Evolutionary conservation across 495 filamentous ascomycete species (phyloP).

Genomic region (Neurospora sp.): DNA sequence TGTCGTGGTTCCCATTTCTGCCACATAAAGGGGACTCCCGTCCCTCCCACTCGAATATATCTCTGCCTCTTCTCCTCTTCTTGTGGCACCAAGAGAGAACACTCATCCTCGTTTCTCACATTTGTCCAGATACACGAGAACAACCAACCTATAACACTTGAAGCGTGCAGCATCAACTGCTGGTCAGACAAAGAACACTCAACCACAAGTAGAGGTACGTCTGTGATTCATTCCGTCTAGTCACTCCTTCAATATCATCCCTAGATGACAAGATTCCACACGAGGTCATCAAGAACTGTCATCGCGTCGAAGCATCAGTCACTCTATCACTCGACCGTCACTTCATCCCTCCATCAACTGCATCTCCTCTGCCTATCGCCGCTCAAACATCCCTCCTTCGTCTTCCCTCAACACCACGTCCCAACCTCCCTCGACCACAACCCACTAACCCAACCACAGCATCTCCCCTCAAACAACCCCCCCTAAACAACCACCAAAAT

Average conservation of each 20-base stretch:
- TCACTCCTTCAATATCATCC: background rate
- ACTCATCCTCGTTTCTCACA: background rate
- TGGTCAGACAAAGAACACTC: background rate
- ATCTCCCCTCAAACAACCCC: background rate
- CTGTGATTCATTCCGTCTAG: background rate
- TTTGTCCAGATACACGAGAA: background rate
- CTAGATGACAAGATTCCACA: background rate
- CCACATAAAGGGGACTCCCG: slow-evolving; percentile 14
- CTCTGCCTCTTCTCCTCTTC: slow-evolving; percentile 5
- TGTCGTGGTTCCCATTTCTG: background rate
- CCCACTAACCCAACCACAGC: background rate
- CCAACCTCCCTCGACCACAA: background rate
- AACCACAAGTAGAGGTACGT: background rate
- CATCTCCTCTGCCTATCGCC: background rate
- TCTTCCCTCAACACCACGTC: background rate
- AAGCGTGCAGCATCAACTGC: background rate
- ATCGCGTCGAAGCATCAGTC: background rate
- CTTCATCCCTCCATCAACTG: background rate
- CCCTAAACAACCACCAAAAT: slow-evolving; percentile 22
- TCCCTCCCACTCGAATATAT: slow-evolving; percentile 3
- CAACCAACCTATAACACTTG: background rate
- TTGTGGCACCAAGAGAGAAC: slow-evolving; percentile 1
- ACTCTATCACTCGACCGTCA: background rate
- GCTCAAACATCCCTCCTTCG: background rate
- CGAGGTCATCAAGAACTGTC: background rate